Evolutionary conservation across 2,329 filamentous ascomycete species (phyloP), one percentile per base, ranked within the genome.

Genomic region (Pseudogymnoascus sp.): DNA sequence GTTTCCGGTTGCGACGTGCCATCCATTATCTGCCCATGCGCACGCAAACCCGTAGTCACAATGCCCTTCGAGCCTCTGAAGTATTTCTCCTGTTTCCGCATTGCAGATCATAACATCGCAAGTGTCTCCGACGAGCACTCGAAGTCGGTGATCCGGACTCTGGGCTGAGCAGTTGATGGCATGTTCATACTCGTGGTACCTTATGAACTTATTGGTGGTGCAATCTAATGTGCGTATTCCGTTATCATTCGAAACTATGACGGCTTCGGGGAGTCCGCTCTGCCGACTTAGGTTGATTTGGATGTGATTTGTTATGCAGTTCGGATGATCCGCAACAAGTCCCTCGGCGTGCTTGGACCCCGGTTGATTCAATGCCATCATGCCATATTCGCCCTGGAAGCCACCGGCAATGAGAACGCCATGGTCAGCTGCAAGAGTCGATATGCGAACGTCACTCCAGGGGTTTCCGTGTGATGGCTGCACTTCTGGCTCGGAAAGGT

Each of bases 21-120:
- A 84, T 30, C 88, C 88, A 68, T 92, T 85, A 59, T 87, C 83
- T 15, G 88, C 85, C 89, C 89, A 92, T 65, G 86, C 88, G 67
- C 86, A 90, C 1, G 88, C 83, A 67, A 92, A 92, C 1, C 84
- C 86, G 65, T 80, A 88, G 67, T 91, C 88, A 12, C 76, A 76
- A 67, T 90, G 87, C 2, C 85, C 84, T 3, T 75, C 71, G 1
- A 92, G 78, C 23, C 74, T 73, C 65, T 85, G 77, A 63, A 80
- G 77, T 60, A 75, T 76, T 61, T 79, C 74, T 12, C 86, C 84
- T 10, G 80, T 83, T 60, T 89, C 86, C 9, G 88, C 83, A 63
- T 89, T 81, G 12, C 82, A 81, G 67, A 92, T 87, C 57, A 86
- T 74, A 0, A 86, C 82, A 37, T 86, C 78, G 60, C 77, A 74